These are phyloP conservation scores for Nicotiana sylvestris DNA, from an alignment of 257 asterid genomes.

Conservation along the genomic window DNA sequence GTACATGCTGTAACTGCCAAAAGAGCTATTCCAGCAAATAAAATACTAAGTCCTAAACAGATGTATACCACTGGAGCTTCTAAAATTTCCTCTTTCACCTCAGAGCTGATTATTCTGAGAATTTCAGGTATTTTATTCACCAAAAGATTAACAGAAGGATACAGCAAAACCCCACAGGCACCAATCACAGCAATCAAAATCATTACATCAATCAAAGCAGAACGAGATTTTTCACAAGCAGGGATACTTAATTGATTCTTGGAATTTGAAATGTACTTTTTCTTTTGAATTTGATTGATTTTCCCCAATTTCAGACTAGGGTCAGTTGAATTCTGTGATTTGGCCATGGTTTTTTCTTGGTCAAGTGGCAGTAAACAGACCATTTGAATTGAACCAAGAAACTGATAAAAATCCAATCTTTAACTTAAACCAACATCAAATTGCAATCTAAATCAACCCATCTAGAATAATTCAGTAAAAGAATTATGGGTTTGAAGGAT, in stretches of 20 bases:
- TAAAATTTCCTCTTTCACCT: constrained; percentile 56
- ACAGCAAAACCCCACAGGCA: constrained; percentile 60
- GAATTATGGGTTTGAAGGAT: constrained; percentile 19
- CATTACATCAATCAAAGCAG: constrained; percentile 64
- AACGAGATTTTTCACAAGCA: constrained; percentile 63
- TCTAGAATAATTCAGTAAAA: constrained; percentile 9
- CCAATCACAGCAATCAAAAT: constrained; percentile 72
- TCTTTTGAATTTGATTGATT: constrained; percentile 46
- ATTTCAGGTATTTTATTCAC: constrained; percentile 36
- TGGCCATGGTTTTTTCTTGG: constrained; percentile 59
- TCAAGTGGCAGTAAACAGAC: constrained; percentile 58
- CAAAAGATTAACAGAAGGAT: constrained; percentile 51
- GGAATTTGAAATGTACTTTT: constrained; percentile 21
- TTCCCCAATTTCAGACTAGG: constrained; percentile 55
- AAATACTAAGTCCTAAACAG: constrained; percentile 72
- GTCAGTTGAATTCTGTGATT: constrained; percentile 51
- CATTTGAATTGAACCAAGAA: constrained; percentile 54
- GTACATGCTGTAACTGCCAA: constrained; percentile 50
- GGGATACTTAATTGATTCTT: constrained; percentile 52
- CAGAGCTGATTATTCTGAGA: constrained; percentile 40
- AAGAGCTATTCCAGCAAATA: constrained; percentile 53
- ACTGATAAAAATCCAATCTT: constrained; percentile 25
- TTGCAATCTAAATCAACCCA: constrained; percentile 29
- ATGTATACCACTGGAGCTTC: constrained; percentile 72
- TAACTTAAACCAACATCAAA: constrained; percentile 25